Percentiles rank a stretch among this genome's conserved stretches.
These are phyloP conservation scores for Aquilaria malaccensis DNA, from an alignment of 345 rosid species.

Conservation along the genomic window DNA sequence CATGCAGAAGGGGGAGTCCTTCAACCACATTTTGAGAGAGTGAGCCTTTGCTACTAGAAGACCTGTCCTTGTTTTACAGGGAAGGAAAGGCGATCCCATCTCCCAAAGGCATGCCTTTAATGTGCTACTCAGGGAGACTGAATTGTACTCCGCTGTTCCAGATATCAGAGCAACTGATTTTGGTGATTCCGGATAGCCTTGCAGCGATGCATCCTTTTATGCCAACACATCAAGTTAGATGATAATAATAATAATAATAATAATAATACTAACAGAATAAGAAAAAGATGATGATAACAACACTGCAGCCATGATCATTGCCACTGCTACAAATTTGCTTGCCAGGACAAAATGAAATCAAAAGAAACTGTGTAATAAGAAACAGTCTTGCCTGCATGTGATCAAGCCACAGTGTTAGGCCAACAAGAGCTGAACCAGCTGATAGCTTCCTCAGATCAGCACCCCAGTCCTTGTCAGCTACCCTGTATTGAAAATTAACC, in stretches of 20 bases:
- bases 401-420: conserved; percentile 92
- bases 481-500: conserved; percentile 41
- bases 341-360: background rate
- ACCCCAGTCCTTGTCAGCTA: conserved; percentile 93
- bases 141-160: conserved; percentile 82
- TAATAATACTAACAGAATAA: background rate
- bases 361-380: conserved; percentile 11
- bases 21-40: conserved; percentile 95
- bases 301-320: too few relatives aligned
- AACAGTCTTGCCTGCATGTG: conserved; percentile 72
- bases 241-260: conserved; percentile 1
- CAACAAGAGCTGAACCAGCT: conserved; percentile 95
- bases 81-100: conserved; percentile 96
- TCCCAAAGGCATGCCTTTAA: conserved; percentile 92
- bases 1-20: conserved; percentile 91
- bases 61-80: conserved; percentile 73
- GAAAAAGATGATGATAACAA: background rate
- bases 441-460: conserved; percentile 92
- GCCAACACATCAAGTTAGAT: conserved; percentile 1
- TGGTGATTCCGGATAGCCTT: conserved; percentile 83
- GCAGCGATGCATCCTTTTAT: conserved; percentile 84
- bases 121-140: conserved; percentile 72
- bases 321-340: too few relatives aligned
- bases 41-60: conserved; percentile 88
- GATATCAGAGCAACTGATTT: conserved; percentile 87